phyloP scores from a whole-genome alignment of 1,284 basidiomycete genomes.

The Apiotrichum laibachii region DNA sequence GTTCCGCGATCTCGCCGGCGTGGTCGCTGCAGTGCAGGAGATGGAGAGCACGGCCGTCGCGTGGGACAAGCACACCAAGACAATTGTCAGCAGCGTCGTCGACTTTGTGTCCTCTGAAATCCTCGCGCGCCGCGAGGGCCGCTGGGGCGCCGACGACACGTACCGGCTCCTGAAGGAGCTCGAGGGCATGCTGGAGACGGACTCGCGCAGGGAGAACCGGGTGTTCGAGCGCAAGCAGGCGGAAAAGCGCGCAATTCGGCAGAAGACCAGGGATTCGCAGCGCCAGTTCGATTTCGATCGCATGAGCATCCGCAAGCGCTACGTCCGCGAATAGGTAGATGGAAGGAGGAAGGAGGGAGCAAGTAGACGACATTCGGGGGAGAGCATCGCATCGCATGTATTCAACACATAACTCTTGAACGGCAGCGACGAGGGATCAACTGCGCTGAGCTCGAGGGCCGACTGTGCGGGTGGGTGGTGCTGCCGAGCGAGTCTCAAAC shows the following conservation, averaged over 20 bases:
- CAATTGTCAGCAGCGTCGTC: slow-evolving; percentile 65
- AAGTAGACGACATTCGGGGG: too few relatives aligned
- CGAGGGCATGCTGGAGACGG: slow-evolving; percentile 15
- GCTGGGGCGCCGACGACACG: slow-evolving; percentile 19
- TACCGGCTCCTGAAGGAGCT: slow-evolving; percentile 8
- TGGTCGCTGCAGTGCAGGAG: slow-evolving; percentile 68
- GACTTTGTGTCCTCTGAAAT: slow-evolving; percentile 54
- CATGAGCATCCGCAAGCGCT: too few relatives aligned
- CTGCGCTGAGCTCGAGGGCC: too few relatives aligned
- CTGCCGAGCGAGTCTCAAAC: too few relatives aligned
- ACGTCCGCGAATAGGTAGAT: too few relatives aligned
- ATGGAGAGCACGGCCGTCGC: slow-evolving; percentile 75
- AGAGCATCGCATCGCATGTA: too few relatives aligned
- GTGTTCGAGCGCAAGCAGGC: slow-evolving; percentile 7
- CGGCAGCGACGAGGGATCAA: too few relatives aligned
- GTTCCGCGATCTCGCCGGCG: slow-evolving; percentile 73
- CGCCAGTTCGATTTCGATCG: too few relatives aligned
- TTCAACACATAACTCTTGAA: too few relatives aligned
- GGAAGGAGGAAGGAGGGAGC: too few relatives aligned
- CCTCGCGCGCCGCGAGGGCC: neutral
- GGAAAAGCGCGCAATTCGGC: slow-evolving; percentile 5
- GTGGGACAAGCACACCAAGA: slow-evolving; percentile 61
- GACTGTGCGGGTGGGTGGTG: too few relatives aligned
- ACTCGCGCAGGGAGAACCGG: slow-evolving; percentile 11
- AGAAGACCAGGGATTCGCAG: neutral